Base-by-base conservation (phyloP, 352 stramenopile species). In the Aphanomyces astaci region DNA sequence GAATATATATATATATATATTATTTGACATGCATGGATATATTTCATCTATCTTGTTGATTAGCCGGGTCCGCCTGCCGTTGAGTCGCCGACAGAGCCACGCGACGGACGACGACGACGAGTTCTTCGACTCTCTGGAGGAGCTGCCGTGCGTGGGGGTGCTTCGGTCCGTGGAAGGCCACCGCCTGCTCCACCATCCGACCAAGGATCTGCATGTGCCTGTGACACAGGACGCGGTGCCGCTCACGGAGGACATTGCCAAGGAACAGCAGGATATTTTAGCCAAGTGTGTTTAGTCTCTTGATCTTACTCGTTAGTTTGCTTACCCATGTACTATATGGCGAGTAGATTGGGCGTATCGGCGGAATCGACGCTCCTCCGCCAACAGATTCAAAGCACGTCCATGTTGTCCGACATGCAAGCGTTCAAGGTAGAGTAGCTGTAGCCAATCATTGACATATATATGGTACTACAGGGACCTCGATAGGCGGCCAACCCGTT, bases 321-420 rank as follows among this genome's bases (percentile, higher is more conserved):
- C n/a, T n/a, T n/a, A n/a, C n/a, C n/a, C n/a, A n/a, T n/a, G n/a
- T n/a, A n/a, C n/a, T n/a, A n/a, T n/a, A n/a, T n/a, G n/a, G n/a
- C n/a, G n/a, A n/a, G n/a, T 64, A 79, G 82, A 7, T 73, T 94
- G 32, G 83, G 82, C 4, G 82, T 83, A 11, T 86, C 74, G 27
- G 63, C 78, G 7, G 82, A 92, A 33, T 91, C 81, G 0, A 79
- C 84, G 10, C 79, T 84, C 56, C 69, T 91, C 17, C 78, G 86
- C 0, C 86, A 91, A 54, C 81, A 91, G 49, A 79, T 94, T 28
- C 83, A 92, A 64, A 92, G 82, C 60, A 78, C 77, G 19, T 73
- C 79, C 17, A 63, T 94, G 32, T 70, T 94, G 0, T 92, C 86
- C 3, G 86, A 92, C 49, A 94, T 94, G 86, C 83, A 92, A 75